Conservation (phyloP, 352 stramenopile species). For the Globisporangium cederbergense region DNA sequence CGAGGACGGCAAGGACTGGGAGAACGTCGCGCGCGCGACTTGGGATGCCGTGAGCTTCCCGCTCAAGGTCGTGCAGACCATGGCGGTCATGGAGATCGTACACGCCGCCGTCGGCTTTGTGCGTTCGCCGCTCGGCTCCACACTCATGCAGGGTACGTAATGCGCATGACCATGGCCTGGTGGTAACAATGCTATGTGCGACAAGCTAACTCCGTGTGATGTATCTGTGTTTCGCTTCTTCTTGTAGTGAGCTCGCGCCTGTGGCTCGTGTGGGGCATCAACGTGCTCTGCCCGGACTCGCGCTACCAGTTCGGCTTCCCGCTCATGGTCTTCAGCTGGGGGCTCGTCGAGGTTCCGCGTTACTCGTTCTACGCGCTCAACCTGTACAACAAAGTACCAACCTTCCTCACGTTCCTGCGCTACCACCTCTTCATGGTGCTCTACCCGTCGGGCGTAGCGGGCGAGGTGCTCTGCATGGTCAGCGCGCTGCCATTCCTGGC, state of each 20-base stretch:
- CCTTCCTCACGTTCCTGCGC: conserved; percentile 95
- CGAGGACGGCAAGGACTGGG: conserved; percentile 49
- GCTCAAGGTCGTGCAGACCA: conserved; percentile 90
- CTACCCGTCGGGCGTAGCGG: conserved; percentile 96
- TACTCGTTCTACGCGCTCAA: conserved; percentile 98
- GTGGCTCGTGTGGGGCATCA: conserved; percentile 94
- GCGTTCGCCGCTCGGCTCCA: conserved; percentile 92
- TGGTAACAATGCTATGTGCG: not conserved
- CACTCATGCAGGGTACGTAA: conserved; percentile 80
- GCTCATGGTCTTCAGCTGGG: conserved; percentile 88
- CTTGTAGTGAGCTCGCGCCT: conserved; percentile 85
- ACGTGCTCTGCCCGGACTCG: conserved; percentile 78
- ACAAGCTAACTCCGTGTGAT: not conserved
- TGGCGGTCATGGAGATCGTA: conserved; percentile 95
- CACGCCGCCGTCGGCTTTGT: conserved; percentile 95
- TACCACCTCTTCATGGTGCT: conserved; percentile 98
- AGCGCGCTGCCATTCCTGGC: conserved; percentile 55
- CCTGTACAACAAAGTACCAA: conserved; percentile 91
- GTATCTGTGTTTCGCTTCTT: not conserved
- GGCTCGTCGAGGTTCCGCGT: conserved; percentile 90
- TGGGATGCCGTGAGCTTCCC: conserved; percentile 56
- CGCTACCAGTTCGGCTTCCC: conserved; percentile 83
- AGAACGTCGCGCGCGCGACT: conserved; percentile 37
- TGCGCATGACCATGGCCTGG: not conserved
- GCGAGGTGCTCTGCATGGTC: conserved; percentile 81